These are phyloP conservation scores for Xylaria intraflava DNA, from an alignment of 495 filamentous ascomycete species.

Conservation along the genomic window DNA sequence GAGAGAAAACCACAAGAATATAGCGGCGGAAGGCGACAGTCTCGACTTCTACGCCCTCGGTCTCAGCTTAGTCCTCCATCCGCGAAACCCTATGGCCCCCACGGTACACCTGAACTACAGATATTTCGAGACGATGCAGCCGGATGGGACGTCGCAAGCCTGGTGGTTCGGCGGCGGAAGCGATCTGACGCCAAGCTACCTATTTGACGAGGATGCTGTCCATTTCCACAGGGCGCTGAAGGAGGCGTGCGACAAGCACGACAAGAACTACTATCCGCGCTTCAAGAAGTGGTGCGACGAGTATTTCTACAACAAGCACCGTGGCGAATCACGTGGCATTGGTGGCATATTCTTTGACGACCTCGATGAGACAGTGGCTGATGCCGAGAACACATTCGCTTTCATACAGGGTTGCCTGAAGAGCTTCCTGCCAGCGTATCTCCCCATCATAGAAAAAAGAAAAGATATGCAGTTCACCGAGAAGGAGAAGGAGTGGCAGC, in stretches of 20 bases:
- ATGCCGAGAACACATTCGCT: conserved; percentile 86
- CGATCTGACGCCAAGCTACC: conserved; percentile 87
- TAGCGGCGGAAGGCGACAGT: conserved; percentile 58
- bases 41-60: conserved; percentile 94
- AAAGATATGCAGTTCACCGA: conserved; percentile 88
- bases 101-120: conserved; percentile 98
- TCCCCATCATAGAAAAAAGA: conserved; percentile 77
- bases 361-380: conserved; percentile 69
- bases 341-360: conserved; percentile 99
- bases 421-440: conserved; percentile 85
- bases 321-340: conserved; percentile 78
- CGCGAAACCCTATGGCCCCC: conserved; percentile 90
- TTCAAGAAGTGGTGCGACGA: conserved; percentile 99
- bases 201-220: conserved; percentile 94
- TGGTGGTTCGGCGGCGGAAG: conserved; percentile 99
- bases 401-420: conserved; percentile 79
- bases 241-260: conserved; percentile 86
- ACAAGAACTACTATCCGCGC: conserved; percentile 82
- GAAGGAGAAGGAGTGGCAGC: conserved; percentile 91
- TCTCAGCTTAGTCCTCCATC: conserved; percentile 86
- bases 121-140: conserved; percentile 91
- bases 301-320: conserved; percentile 92
- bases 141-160: conserved; percentile 62
- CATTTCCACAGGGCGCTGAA: conserved; percentile 95
- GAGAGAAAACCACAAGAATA: conserved; percentile 89